Percentiles rank a stretch among this genome's conserved stretches.
Conservation (phyloP, 208 protist genomes). For the Trypanosoma melophagium region DNA sequence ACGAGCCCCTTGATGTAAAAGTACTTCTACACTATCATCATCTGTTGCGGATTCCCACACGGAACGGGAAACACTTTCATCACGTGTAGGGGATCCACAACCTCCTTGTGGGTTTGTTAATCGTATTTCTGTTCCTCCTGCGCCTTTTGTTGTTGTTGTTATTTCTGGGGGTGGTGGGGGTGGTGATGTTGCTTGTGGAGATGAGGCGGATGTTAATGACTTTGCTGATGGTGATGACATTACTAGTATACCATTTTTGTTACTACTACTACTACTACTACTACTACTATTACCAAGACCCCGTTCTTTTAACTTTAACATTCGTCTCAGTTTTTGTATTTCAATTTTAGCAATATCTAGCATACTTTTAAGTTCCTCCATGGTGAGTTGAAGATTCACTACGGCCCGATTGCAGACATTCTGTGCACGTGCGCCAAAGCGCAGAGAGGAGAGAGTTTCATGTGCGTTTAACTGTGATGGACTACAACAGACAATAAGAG, state of each 20-base stretch:
- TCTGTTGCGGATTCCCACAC: background rate
- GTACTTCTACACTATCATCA: conserved; percentile 23
- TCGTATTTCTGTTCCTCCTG: background rate
- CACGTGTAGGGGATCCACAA: background rate
- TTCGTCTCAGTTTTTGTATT: conserved; percentile 40
- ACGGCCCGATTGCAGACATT: conserved; percentile 81
- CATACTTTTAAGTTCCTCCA: conserved; percentile 74
- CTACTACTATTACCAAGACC: background rate
- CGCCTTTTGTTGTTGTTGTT: too few species aligned
- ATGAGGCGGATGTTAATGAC: too few species aligned
- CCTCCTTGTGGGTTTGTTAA: background rate
- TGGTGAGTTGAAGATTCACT: conserved; percentile 75
- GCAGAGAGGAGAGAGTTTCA: conserved; percentile 89
- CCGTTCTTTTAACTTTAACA: background rate
- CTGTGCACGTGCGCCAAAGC: conserved; percentile 85
- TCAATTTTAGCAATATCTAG: conserved; percentile 68
- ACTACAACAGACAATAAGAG: conserved; percentile 88
- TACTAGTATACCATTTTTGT: too few species aligned
- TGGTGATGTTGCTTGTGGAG: too few species aligned
- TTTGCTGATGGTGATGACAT: too few species aligned
- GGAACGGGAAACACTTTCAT: background rate
- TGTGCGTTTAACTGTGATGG: conserved; percentile 68
- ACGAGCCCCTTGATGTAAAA: conserved; percentile 42
- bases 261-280: background rate
- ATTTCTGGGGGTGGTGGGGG: too few species aligned